Conservation (phyloP, 2,329 filamentous ascomycete species). For the Sporothrix variecibatus region DNA sequence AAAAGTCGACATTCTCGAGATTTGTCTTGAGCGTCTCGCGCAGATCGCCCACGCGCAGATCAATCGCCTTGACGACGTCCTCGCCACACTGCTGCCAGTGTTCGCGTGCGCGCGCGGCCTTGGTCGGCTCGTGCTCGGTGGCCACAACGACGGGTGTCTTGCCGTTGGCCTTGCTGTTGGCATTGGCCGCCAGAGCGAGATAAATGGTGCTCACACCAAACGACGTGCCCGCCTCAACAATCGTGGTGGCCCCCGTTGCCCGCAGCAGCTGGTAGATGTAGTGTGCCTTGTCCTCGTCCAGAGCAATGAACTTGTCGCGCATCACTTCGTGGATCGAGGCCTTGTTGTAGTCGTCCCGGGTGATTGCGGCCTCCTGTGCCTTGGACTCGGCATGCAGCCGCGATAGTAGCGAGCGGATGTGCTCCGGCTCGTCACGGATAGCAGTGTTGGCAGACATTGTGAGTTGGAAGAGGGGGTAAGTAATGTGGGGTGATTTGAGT, state of each 20-base stretch:
- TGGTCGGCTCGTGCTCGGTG: constrained; percentile 60
- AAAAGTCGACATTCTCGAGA: constrained; percentile 53
- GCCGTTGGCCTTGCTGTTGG: constrained; percentile 41
- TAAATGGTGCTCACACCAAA: constrained; percentile 66
- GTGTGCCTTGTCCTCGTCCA: constrained; percentile 60
- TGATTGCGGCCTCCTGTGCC: constrained; percentile 25
- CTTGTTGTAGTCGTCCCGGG: neutral
- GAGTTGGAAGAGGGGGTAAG: neutral
- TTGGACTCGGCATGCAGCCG: constrained; percentile 28
- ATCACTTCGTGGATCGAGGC: constrained; percentile 36
- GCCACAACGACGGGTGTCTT: constrained; percentile 50
- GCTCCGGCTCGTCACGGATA: constrained; percentile 17
- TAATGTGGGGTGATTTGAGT: neutral
- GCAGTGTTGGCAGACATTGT: neutral
- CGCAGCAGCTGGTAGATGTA: constrained; percentile 57
- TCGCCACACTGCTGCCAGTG: constrained; percentile 56
- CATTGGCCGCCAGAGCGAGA: constrained; percentile 57
- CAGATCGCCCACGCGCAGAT: constrained; percentile 59
- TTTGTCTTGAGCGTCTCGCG: constrained; percentile 55
- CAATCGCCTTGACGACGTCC: constrained; percentile 52
- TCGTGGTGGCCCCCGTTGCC: constrained; percentile 49
- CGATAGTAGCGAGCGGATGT: constrained; percentile 24
- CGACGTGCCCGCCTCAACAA: constrained; percentile 63
- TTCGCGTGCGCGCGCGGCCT: constrained; percentile 53
- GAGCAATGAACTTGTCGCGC: constrained; percentile 60